Conservation (phyloP, 2,329 filamentous ascomycete genomes). For the Ophiostoma sp. region DNA sequence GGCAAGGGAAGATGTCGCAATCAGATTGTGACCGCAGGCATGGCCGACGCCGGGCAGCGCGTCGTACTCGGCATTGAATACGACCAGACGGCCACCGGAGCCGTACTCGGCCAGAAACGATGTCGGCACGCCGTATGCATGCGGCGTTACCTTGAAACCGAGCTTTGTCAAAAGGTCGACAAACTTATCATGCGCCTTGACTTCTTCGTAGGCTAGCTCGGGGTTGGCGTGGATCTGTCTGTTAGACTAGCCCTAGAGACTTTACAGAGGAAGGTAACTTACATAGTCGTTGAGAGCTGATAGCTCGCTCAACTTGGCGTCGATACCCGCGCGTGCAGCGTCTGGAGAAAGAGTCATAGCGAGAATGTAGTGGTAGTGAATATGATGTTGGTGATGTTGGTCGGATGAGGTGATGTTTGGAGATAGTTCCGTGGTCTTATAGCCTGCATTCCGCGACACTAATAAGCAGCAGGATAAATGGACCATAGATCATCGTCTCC, state of each 20-base stretch:
- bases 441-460: not conserved
- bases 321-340: constrained; percentile 10
- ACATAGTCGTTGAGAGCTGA: constrained; percentile 17
- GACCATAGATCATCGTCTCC: not conserved
- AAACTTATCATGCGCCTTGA: constrained; percentile 46
- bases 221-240: constrained; percentile 38
- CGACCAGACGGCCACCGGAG: constrained; percentile 22
- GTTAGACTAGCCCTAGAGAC: not conserved
- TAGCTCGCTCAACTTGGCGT: constrained; percentile 17
- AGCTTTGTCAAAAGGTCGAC: constrained; percentile 39
- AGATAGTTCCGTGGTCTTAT: not conserved
- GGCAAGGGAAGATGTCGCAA: constrained; percentile 36
- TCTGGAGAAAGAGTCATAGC: constrained; percentile 14
- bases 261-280: not conserved
- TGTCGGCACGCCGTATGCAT: constrained; percentile 48
- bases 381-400: not conserved
- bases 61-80: constrained; percentile 30
- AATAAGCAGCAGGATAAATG: not conserved
- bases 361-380: not conserved
- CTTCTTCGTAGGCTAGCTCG: constrained; percentile 47
- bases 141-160: constrained; percentile 42
- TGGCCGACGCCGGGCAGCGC: constrained; percentile 37
- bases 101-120: constrained; percentile 40
- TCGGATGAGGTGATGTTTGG: not conserved
- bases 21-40: constrained; percentile 41